Evolutionary conservation across 202 grass and related monocot genomes (phyloP).

Genomic region (Schoenoplectus triqueter): DNA sequence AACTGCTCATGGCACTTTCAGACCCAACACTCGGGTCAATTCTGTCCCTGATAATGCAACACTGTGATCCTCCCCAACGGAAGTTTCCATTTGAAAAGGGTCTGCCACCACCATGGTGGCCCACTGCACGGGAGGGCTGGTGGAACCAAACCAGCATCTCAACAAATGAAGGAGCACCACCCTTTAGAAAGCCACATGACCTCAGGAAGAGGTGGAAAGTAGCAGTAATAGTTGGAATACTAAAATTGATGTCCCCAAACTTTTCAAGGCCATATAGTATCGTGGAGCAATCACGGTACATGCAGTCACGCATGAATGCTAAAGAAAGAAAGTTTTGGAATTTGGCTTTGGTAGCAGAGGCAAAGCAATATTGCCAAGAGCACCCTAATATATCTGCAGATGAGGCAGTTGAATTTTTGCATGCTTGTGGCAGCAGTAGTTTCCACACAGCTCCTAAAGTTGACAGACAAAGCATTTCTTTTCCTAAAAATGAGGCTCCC

Average conservation of each 20-base stretch:
- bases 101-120: slow-evolving; percentile 32
- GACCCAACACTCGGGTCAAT: slow-evolving; percentile 30
- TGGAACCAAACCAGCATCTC: neutral
- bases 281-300: slow-evolving; percentile 20
- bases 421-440: neutral
- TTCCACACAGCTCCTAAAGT: neutral
- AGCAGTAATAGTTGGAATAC: slow-evolving; percentile 25
- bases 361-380: neutral
- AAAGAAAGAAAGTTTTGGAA: slow-evolving; percentile 37
- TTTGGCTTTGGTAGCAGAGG: slow-evolving; percentile 21
- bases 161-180: neutral
- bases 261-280: slow-evolving; percentile 14
- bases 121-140: slow-evolving; percentile 32
- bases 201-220: slow-evolving; percentile 43
- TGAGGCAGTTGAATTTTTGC: neutral
- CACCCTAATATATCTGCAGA: neutral
- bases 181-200: slow-evolving; percentile 41
- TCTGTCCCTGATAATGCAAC: slow-evolving; percentile 22
- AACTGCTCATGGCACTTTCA: slow-evolving; percentile 25
- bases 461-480: neutral
- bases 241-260: slow-evolving; percentile 10
- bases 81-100: slow-evolving; percentile 30
- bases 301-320: slow-evolving; percentile 20
- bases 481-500: neutral
- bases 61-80: slow-evolving; percentile 30